Evolutionary conservation across 192 early-diverging fungal species (phyloP), one percentile per base, ranked within the genome.

Genomic region (Geosiphon pyriformis): DNA sequence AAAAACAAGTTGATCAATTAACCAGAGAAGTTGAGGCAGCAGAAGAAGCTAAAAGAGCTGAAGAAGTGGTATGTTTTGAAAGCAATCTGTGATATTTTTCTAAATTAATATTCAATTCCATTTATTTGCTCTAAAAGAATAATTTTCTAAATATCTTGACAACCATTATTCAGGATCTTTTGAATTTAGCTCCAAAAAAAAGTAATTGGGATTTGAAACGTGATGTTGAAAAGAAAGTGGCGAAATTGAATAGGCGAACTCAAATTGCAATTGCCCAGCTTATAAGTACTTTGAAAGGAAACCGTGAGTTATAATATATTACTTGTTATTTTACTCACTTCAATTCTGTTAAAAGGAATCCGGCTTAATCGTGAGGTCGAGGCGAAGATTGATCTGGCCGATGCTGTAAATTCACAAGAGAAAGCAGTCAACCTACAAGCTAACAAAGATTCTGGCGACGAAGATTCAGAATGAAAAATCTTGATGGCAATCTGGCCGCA

Each of bases 191-290:
- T 17, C 92, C 94, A 4, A 86, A 84, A 65, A 90, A 90, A 32
- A 83, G 93, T 2, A 92, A 96, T 68, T 94, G 90, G 90, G 94
- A 96, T 73, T 70, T 96, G 55, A 92, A 92, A 67, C 79, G 89
- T 27, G 94, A 94, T 74, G 76, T 96, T 22, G 88, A 94, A 64
- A 85, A 81, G 32, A 89, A 86, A 65, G 62, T 93, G 59, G 83
- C 82, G 18, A 83, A 79, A 57, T 73, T 96, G 37, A 88, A 92
- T 59, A 78, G 80, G 34, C 79, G 72, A 53, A 94, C 91, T 12
- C 79, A 90, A 31, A 70, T 74, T 4, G 85, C 88, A 2, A 80
- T 94, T 26, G 84, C 89, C 10, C 84, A 95, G 34, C 61, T 92
- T 52, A 91, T 95, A 58, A 82, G 93, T 72, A 76, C 15, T 33